These are phyloP conservation scores for Podaxis rugospora DNA, from an alignment of 768 basidiomycete species.

Conservation along the genomic window DNA sequence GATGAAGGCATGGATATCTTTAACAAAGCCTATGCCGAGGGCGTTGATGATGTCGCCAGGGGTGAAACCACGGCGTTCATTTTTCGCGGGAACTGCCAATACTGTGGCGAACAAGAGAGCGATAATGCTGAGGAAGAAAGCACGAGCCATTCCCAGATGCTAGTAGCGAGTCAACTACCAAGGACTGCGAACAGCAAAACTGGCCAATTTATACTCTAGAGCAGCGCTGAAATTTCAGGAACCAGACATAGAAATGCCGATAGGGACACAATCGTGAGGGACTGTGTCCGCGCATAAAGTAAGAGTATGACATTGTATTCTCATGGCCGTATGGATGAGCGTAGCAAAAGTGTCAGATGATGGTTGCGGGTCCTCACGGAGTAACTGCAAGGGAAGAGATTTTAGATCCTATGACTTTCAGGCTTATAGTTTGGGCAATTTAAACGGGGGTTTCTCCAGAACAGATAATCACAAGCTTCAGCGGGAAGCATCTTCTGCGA, in stretches of 20 bases:
- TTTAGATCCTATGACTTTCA: conserved; percentile 1
- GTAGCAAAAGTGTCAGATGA: not conserved
- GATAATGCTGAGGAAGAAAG: conserved; percentile 22
- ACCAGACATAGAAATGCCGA: not conserved
- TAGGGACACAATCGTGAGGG: not conserved
- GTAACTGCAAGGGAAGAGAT: not conserved
- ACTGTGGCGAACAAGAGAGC: conserved; percentile 22
- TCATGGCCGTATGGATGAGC: not conserved
- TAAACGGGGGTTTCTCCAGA: not conserved
- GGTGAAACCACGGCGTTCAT: conserved; percentile 15
- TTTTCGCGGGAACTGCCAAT: conserved; percentile 14
- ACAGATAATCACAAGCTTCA: conserved; percentile 9
- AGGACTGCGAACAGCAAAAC: not conserved
- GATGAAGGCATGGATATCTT: conserved; percentile 32
- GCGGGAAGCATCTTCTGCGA: conserved; percentile 5
- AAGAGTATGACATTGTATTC: not conserved
- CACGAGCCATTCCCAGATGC: not conserved
- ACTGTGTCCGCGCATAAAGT: not conserved
- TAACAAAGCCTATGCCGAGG: conserved; percentile 35
- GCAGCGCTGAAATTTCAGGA: not conserved
- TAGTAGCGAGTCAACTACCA: not conserved
- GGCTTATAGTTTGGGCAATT: not conserved
- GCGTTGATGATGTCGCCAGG: conserved; percentile 32
- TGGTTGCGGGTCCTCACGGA: not conserved
- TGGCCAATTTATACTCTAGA: not conserved